Conservation (phyloP, 768 basidiomycete genomes). For the Russula lepida region DNA sequence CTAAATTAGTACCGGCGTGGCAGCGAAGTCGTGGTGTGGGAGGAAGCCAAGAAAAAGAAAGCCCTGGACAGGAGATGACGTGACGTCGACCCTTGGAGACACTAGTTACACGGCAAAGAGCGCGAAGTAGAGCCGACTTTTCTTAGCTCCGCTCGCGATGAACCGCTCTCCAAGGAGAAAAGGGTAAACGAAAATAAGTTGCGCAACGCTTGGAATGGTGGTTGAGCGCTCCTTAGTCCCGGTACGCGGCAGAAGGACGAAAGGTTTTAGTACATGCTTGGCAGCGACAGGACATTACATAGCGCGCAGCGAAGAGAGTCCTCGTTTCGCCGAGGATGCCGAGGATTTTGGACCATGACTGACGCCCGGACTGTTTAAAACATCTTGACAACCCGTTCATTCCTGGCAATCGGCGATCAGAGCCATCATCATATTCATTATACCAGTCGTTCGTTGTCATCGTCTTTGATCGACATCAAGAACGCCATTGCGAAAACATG, state of each 20-base stretch:
- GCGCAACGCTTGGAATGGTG: not conserved
- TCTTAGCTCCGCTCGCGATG: not conserved
- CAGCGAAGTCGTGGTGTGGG: not conserved
- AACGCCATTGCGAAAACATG: too few relatives aligned
- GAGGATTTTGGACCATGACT: not conserved
- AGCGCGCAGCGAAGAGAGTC: not conserved
- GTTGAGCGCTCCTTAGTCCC: not conserved
- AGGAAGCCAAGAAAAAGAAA: not conserved
- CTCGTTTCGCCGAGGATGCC: not conserved
- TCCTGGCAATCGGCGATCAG: not conserved
- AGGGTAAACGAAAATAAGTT: not conserved
- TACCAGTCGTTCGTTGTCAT: not conserved
- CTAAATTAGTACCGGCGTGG: too few relatives aligned
- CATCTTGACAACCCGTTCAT: too few relatives aligned
- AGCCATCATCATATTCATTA: too few relatives aligned
- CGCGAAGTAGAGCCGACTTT: not conserved
- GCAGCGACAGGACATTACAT: not conserved
- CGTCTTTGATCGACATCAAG: not conserved
- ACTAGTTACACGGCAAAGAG: not conserved
- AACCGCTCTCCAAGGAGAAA: not conserved
- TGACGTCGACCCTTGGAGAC: not conserved
- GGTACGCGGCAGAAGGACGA: not conserved
- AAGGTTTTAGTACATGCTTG: not conserved
- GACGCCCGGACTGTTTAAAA: too few relatives aligned
- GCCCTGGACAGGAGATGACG: not conserved